Evolutionary conservation across 1,284 basidiomycete species (phyloP), one percentile per base, ranked within the genome.

Genomic region (Ustilago crameri): DNA sequence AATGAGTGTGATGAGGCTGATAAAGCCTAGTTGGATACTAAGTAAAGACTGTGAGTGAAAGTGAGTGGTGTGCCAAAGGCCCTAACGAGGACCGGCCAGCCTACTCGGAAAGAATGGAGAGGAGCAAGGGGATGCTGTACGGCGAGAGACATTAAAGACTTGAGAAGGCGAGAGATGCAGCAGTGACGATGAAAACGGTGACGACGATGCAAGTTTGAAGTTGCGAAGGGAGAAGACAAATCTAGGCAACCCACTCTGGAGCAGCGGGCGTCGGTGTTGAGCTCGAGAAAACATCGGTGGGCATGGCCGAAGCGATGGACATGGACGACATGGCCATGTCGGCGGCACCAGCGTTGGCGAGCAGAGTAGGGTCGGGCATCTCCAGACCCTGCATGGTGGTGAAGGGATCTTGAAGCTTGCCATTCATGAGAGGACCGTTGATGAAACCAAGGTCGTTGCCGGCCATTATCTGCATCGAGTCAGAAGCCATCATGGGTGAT

Each of bases 381-480:
- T 61, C 62, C 24, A 64, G 42, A 22, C 55, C 55, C 20, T 52
- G 32, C 22, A 67, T 51, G 51, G 43, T 53, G 22, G 23, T 45
- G 45, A 72, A 67, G 18, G 63, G 69, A 30, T 72, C 63, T 35
- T 67, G 59, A 5, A 67, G 69, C 60, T 72, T 72, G 59, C 52
- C 59, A 38, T 67, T 63, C 46, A 63, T 48, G 5, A 43, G 34
- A 9, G 51, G 51, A 8, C 60, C 69, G 53, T 66, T 63, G 59
- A 72, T 67, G 44, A 72, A 56, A 37, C 69, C 69, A 18, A 72
- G 53, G 30, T 72, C 63, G 69, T 72, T 72, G 60, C 59, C 59
- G 34, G 59, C 56, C 55, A 63, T 56, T 52, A 67, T 67, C 49
- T 63, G 55, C 20, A 67, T 18, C 37, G 52, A 53, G 46, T 63